These are phyloP conservation scores for Paxillus involutus DNA, from an alignment of 768 basidiomycete species.

Conservation along the genomic window DNA sequence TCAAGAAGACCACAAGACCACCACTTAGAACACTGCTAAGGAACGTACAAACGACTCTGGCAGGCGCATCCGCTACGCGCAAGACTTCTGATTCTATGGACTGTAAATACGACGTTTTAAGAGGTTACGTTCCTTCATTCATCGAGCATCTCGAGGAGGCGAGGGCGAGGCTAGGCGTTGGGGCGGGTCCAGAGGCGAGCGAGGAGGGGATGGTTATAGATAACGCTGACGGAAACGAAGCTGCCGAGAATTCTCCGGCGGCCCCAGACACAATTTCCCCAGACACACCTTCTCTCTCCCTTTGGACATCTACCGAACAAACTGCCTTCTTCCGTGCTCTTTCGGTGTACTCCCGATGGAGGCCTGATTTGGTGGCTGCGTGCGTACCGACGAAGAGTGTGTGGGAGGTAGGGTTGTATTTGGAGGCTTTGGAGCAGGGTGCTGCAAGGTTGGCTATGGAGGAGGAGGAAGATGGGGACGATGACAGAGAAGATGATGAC, in stretches of 20 bases:
- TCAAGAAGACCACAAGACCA: too few species aligned
- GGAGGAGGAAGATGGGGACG: slow-evolving; percentile 19
- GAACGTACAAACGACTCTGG: too few species aligned
- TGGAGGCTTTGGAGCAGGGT: slow-evolving; percentile 49
- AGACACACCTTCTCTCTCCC: background rate
- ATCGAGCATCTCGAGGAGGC: slow-evolving; percentile 27
- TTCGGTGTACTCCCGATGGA: slow-evolving; percentile 61
- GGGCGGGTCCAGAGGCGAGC: background rate
- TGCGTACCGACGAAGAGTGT: slow-evolving; percentile 65
- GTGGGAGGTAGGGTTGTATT: slow-evolving; percentile 67
- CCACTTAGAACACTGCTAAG: too few species aligned
- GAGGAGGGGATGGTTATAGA: background rate
- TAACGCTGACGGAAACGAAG: background rate
- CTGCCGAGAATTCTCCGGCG: background rate
- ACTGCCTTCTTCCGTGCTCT: slow-evolving; percentile 71
- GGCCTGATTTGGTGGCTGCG: slow-evolving; percentile 75
- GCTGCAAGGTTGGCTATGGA: slow-evolving; percentile 13
- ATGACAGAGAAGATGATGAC: slow-evolving; percentile 18
- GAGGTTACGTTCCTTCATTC: slow-evolving; percentile 26
- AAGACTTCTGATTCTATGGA: slow-evolving; percentile 7
- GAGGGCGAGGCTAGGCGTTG: slow-evolving; percentile 13
- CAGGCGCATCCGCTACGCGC: background rate
- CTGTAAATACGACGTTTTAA: slow-evolving; percentile 14
- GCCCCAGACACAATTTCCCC: background rate
- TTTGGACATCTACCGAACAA: slow-evolving; percentile 73